These are phyloP conservation scores for Alternaria angustiovoidea DNA, from an alignment of 2,329 filamentous ascomycete genomes.

Conservation along the genomic window DNA sequence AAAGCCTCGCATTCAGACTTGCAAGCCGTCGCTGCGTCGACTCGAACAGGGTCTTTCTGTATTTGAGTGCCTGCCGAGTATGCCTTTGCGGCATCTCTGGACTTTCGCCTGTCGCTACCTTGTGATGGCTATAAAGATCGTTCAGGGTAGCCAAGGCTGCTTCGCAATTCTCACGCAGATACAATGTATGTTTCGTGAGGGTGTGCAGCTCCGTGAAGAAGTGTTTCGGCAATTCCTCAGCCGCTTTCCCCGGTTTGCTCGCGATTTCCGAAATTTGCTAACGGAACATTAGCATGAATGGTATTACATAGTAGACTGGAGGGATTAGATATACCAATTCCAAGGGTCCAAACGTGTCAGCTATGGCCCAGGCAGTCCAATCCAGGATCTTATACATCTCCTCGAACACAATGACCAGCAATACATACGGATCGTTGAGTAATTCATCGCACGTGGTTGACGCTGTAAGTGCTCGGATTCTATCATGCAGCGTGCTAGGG, in stretches of 20 bases:
- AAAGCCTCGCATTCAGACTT: conserved; percentile 49
- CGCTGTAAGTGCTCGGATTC: conserved; percentile 23
- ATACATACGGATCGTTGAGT: conserved; percentile 41
- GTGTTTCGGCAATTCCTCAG: conserved; percentile 26
- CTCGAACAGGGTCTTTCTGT: conserved; percentile 44
- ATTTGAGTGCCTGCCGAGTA: conserved; percentile 35
- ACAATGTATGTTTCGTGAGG: conserved; percentile 51
- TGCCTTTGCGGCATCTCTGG: conserved; percentile 14
- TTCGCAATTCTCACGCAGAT: conserved; percentile 48
- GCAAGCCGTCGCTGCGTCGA: conserved; percentile 45
- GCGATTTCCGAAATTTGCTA: conserved; percentile 35
- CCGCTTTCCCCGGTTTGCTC: conserved; percentile 23
- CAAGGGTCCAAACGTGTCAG: conserved; percentile 41
- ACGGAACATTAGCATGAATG: conserved; percentile 9
- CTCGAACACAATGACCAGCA: conserved; percentile 44
- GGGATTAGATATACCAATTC: conserved; percentile 34
- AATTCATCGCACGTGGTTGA: conserved; percentile 29
- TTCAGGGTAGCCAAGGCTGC: conserved; percentile 40
- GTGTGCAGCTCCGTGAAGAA: conserved; percentile 46
- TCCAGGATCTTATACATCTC: conserved; percentile 45
- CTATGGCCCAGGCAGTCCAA: conserved; percentile 36
- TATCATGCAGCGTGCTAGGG: conserved; percentile 22
- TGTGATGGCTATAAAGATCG: conserved; percentile 33
- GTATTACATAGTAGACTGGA: neutral
- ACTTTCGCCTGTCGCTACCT: conserved; percentile 2